Conservation (phyloP, 2,329 filamentous ascomycete species). For the Aspergillus spinulosporus region DNA sequence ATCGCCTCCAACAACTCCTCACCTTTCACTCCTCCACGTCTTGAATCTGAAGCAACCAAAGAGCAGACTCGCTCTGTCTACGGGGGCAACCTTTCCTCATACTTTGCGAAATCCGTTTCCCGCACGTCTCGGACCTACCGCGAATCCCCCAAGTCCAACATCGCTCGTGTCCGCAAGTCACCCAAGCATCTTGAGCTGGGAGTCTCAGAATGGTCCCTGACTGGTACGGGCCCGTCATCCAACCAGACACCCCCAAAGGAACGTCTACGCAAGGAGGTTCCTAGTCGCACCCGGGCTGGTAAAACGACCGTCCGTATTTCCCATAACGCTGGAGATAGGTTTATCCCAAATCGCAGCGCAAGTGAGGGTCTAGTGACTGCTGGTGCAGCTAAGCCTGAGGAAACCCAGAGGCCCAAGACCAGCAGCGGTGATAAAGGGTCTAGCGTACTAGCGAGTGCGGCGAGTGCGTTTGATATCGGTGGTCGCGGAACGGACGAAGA, state of each 20-base stretch:
- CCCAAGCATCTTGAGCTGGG: constrained; percentile 87
- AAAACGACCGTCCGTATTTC: constrained; percentile 74
- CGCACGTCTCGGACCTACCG: constrained; percentile 58
- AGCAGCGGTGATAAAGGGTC: constrained; percentile 70
- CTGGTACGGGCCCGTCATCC: constrained; percentile 68
- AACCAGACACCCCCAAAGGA: constrained; percentile 63
- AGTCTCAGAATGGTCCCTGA: constrained; percentile 88
- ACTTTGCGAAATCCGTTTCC: constrained; percentile 66
- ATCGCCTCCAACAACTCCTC: constrained; percentile 60
- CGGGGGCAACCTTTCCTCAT: constrained; percentile 74
- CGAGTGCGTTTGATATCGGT: constrained; percentile 64
- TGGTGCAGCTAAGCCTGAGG: constrained; percentile 81
- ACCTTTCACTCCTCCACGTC: constrained; percentile 73
- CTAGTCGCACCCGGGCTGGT: constrained; percentile 47
- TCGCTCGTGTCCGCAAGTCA: constrained; percentile 65
- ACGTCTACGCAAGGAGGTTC: constrained; percentile 57
- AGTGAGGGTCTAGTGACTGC: constrained; percentile 84
- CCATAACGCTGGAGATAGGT: constrained; percentile 79
- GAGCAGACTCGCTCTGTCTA: constrained; percentile 69
- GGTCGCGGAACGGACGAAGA: constrained; percentile 68
- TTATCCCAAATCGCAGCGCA: constrained; percentile 89
- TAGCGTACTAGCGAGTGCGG: constrained; percentile 71
- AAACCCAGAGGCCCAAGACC: constrained; percentile 72
- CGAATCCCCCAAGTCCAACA: constrained; percentile 96
- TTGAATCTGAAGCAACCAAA: constrained; percentile 56